Evolutionary conservation across 495 filamentous ascomycete species (phyloP), one percentile per base, ranked within the genome.

Genomic region (Penicillium waksmanii): DNA sequence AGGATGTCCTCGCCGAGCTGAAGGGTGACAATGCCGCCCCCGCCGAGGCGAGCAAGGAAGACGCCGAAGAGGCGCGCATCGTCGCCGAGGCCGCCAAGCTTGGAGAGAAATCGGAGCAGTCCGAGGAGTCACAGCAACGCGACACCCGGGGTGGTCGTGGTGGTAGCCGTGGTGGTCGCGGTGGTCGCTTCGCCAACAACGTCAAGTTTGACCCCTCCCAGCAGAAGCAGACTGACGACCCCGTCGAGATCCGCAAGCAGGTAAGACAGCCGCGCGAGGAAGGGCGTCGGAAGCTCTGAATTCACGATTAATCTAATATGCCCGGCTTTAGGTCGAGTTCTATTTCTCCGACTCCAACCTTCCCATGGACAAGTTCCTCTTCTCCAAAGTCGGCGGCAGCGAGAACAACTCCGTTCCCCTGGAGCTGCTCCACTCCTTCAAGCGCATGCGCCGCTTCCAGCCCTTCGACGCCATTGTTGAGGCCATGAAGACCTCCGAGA

Each of bases 271-370:
- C 15, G 23, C 25, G 11, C 17, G 34, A 34, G 15, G 36, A 12
- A 38, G 15, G 36, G 15, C 12, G 36, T 31, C 2, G 23, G 46
- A 12, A 48, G 42, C 12, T 25, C 0, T 15, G 8, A 48, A 11
- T 27, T 12, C 11, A 25, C 21, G 15, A 23, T 48, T 19, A 27
- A 23, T 10, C 46, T 63, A 40, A 48, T 21, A 5, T 44, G n/a
- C 1, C 5, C 15, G 25, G 9, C 17, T 34, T 15, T 66, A 97
- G 91, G 93, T 97, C 56, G 94, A 99, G 68, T 99, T 97, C 71
- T 99, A 98, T 78, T 97, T 99, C 75, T 89, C 89, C 58, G 91
- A 96, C 71, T 89, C 88, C 63, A 99, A 99, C 70, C 84, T 98
- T 0, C 88, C 88, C 44, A 83, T 82, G 63, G 95, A 99, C 75